Conservation (phyloP, 208 protist genomes). For the Leishmania lainsoni region DNA sequence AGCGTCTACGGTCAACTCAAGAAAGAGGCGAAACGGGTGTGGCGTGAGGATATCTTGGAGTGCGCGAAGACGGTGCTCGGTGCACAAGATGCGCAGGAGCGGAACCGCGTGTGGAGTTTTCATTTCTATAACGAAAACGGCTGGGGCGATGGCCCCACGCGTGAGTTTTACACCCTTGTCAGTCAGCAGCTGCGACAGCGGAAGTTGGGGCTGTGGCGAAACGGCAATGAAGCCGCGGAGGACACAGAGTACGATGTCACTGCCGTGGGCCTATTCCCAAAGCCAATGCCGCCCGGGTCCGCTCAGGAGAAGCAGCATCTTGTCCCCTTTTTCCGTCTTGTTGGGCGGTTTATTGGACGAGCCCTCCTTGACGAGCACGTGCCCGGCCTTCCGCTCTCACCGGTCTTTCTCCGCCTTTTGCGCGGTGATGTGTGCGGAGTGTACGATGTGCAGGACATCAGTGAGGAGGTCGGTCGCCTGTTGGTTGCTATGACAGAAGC, state of each 20-base stretch:
- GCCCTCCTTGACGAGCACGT: conserved; percentile 84
- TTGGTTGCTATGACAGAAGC: conserved; percentile 55
- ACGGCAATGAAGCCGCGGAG: conserved; percentile 37
- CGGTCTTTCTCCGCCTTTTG: conserved; percentile 71
- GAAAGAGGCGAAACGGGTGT: conserved; percentile 53
- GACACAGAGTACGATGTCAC: conserved; percentile 53
- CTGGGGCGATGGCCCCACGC: conserved; percentile 87
- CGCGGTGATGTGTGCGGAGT: conserved; percentile 69
- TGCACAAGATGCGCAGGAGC: conserved; percentile 33
- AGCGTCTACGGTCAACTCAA: conserved; percentile 25
- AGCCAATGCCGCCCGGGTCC: conserved; percentile 32
- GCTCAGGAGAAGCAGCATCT: conserved; percentile 13
- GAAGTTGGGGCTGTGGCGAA: conserved; percentile 62
- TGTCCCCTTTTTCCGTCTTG: conserved; percentile 41
- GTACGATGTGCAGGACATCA: conserved; percentile 70
- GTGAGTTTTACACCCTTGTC: conserved; percentile 91
- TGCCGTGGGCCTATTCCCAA: conserved; percentile 66
- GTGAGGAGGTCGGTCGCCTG: conserved; percentile 46
- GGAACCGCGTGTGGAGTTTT: conserved; percentile 75
- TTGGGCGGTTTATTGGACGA: conserved; percentile 81
- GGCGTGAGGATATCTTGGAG: conserved; percentile 60
- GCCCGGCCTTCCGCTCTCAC: conserved; percentile 70
- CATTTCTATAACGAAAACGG: conserved; percentile 91
- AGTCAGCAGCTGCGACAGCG: conserved; percentile 64
- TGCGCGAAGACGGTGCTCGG: conserved; percentile 68